Base-by-base conservation (phyloP, 192 early-diverging fungal species). In the Jimgerdemannia flammicorona region DNA sequence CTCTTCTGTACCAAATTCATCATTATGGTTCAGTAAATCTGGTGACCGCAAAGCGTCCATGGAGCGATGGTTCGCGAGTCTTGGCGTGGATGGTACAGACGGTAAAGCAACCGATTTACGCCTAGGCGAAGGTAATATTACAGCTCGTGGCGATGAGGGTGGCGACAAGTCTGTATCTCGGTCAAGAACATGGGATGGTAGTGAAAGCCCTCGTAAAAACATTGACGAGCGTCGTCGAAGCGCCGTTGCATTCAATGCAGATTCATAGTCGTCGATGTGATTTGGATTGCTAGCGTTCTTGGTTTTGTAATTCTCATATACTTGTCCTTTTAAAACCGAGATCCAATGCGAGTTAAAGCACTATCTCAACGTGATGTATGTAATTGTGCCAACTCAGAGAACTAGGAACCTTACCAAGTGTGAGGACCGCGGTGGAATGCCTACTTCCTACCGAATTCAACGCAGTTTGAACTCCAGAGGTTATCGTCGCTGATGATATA, bases 401-500 rank as follows among this genome's bases (percentile, higher is more conserved):
- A 59, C 6, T 10, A 59, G 8, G 14, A 59, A 59, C 14, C 8
- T 59, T 59, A 59, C 49, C 49, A 59, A 59, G 49, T 59, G 49
- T 59, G 14, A 59, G 49, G 8, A 59, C 49, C 49, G 49, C 67
- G 18, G 67, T 41, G 67, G 29, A 20, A 68, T 41, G 29, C 40
- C 67, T 7, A 68, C 29, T 41, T 40, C 67, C 67, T 40, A 68
- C 67, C 40, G 67, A 20, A 18, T 19, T 68, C 2, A 68, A 68
- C 40, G 67, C 67, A 1, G 67, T 68, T 68, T 68, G 67, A 4
- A 68, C 67, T 40, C 67, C 67, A 20, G 67, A 10, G 67, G 64
- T 65, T 14, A 68, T 68, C 9, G 40, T 20, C 67, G 19, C 67
- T 9, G 29, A 20, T 18, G 67, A 40, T 68, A 20, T 20, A 18